These are phyloP conservation scores for Nakazawaea pomicola DNA, from an alignment of 805 yeast genomes.

Conservation along the genomic window DNA sequence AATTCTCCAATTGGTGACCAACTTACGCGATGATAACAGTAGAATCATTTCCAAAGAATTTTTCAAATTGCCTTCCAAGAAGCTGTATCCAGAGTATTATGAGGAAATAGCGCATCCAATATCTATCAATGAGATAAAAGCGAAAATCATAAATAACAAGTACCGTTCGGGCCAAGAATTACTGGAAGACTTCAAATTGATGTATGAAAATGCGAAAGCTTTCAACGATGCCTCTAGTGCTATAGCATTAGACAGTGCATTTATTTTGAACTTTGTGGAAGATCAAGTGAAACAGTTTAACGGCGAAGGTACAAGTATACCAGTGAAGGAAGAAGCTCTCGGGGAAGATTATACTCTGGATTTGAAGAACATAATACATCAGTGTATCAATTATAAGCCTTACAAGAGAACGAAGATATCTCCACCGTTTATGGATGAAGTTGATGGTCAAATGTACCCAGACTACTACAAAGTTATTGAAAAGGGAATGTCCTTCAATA, in stretches of 20 bases:
- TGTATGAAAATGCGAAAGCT: slow-evolving; percentile 66
- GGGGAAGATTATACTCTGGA: slow-evolving; percentile 14
- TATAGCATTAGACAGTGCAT: slow-evolving; percentile 62
- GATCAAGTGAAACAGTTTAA: slow-evolving; percentile 37
- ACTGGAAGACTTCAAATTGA: slow-evolving; percentile 54
- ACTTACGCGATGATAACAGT: slow-evolving; percentile 31
- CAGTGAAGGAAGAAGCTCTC: neutral
- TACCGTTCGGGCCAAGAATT: slow-evolving; percentile 39
- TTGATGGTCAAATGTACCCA: slow-evolving; percentile 66
- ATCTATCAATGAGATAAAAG: slow-evolving; percentile 61
- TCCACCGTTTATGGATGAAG: slow-evolving; percentile 72
- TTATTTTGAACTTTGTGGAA: slow-evolving; percentile 51
- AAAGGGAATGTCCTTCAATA: slow-evolving; percentile 67
- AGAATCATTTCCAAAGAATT: slow-evolving; percentile 45
- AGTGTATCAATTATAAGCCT: slow-evolving; percentile 38
- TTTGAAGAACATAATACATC: slow-evolving; percentile 28
- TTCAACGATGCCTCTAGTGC: slow-evolving; percentile 65
- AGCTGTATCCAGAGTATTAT: slow-evolving; percentile 77
- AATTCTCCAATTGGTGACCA: slow-evolving; percentile 28
- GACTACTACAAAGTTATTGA: slow-evolving; percentile 73
- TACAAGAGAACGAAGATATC: slow-evolving; percentile 49
- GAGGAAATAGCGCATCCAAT: slow-evolving; percentile 59
- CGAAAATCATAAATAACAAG: slow-evolving; percentile 33
- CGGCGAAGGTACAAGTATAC: slow-evolving; percentile 18
- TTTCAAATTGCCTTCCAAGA: slow-evolving; percentile 66